These are phyloP conservation scores for Mucor irregularis DNA, from an alignment of 371 early-diverging fungal genomes.

Conservation along the genomic window DNA sequence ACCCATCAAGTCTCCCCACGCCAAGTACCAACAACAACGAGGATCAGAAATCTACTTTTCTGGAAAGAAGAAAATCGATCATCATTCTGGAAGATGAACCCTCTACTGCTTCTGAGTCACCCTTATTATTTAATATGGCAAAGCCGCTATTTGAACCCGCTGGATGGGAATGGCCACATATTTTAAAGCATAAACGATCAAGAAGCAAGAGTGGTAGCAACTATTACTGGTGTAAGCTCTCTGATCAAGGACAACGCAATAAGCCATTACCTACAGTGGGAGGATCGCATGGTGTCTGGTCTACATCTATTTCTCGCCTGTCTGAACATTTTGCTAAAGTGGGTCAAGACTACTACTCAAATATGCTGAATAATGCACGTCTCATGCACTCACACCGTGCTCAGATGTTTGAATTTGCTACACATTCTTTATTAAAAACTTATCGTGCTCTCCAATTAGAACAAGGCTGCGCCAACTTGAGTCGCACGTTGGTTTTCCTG, in stretches of 20 bases:
- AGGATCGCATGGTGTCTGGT: conserved; percentile 21
- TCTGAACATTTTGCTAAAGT: conserved; percentile 29
- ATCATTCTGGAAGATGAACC: conserved; percentile 3
- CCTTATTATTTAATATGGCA: conserved; percentile 32
- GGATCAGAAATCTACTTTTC: conserved; percentile 19
- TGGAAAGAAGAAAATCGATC: conserved; percentile 26
- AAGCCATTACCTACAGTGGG: not conserved
- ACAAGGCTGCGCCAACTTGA: conserved; percentile 33
- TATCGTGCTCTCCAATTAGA: conserved; percentile 38
- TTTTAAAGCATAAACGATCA: conserved; percentile 25
- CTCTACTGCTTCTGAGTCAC: not conserved
- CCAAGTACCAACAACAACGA: not conserved
- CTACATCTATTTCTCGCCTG: conserved; percentile 27
- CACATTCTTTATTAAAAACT: conserved; percentile 23
- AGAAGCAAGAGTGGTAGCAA: conserved; percentile 2
- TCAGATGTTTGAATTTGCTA: conserved; percentile 35
- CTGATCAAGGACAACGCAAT: no score
- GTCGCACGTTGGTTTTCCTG: conserved; percentile 15
- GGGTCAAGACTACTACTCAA: conserved; percentile 35
- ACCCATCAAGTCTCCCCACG: conserved; percentile 12
- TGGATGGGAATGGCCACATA: conserved; percentile 36
- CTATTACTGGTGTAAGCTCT: conserved; percentile 20
- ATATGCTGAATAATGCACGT: conserved; percentile 31
- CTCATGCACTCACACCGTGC: conserved; percentile 33
- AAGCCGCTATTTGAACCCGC: conserved; percentile 37